Conservation (phyloP, 2,329 filamentous ascomycete species). For the Aspergillus sp. region DNA sequence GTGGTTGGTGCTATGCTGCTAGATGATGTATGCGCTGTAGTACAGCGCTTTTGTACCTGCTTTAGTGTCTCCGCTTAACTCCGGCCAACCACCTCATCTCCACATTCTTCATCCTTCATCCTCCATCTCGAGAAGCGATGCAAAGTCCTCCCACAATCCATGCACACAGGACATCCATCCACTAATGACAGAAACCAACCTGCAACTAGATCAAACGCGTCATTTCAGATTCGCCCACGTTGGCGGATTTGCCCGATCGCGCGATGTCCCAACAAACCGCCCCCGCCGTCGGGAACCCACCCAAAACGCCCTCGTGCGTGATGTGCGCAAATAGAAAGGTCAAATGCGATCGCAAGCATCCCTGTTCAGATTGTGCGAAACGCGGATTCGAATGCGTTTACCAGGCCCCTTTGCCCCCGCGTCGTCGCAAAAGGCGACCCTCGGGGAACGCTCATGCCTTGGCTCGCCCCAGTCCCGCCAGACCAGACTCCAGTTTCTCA, state of each 20-base stretch:
- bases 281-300: neutral
- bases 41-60: neutral
- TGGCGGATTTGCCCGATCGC: neutral
- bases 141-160: neutral
- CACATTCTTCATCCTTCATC: neutral
- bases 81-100: neutral
- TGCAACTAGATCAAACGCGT: neutral
- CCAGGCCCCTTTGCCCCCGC: neutral
- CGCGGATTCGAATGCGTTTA: constrained; percentile 4
- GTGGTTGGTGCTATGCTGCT: neutral
- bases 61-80: neutral
- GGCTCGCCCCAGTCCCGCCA: too few relatives aligned
- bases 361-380: constrained; percentile 7
- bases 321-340: constrained; percentile 8
- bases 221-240: neutral
- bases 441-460: neutral
- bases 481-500: neutral
- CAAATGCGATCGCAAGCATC: constrained; percentile 7
- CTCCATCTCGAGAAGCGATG: neutral
- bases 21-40: too few relatives aligned
- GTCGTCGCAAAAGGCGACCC: constrained; percentile 6
- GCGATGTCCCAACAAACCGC: neutral
- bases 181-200: neutral
- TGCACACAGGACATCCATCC: neutral
- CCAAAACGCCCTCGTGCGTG: constrained; percentile 7